Percentiles rank a stretch among this genome's conserved stretches.
Evolutionary conservation across 768 basidiomycete species (phyloP).

Genomic region (Phaeotremella skinneri): DNA sequence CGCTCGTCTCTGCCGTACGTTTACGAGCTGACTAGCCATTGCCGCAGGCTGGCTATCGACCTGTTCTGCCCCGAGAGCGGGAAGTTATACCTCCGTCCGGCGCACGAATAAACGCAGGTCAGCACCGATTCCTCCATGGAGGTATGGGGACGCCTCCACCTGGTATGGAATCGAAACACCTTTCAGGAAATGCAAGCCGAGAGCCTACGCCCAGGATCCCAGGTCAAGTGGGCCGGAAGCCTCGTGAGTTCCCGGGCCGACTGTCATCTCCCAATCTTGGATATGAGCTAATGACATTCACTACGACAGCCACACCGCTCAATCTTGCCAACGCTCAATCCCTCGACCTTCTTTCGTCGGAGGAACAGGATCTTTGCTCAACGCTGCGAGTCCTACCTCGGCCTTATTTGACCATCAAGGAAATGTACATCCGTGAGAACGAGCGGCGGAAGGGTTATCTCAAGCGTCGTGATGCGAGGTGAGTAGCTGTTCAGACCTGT

Average conservation of each 20-base stretch:
- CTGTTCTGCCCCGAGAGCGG: slow-evolving; percentile 25
- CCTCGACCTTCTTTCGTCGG: slow-evolving; percentile 80
- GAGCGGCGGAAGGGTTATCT: slow-evolving; percentile 83
- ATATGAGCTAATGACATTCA: not conserved
- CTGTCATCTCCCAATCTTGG: not conserved
- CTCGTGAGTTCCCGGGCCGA: slow-evolving; percentile 20
- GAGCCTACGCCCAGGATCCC: slow-evolving; percentile 28
- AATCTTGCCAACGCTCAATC: slow-evolving; percentile 88
- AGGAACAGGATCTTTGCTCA: slow-evolving; percentile 85
- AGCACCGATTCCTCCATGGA: slow-evolving; percentile 42
- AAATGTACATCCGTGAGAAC: slow-evolving; percentile 89
- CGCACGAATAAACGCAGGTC: slow-evolving; percentile 40
- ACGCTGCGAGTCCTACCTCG: slow-evolving; percentile 86
- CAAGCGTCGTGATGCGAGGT: slow-evolving; percentile 74
- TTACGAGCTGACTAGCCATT: not conserved
- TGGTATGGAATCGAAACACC: slow-evolving; percentile 20
- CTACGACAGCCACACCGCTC: slow-evolving; percentile 58
- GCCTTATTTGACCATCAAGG: slow-evolving; percentile 93
- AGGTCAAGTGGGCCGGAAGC: slow-evolving; percentile 16
- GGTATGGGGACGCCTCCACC: slow-evolving; percentile 33
- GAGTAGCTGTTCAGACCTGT: not conserved
- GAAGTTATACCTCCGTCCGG: slow-evolving; percentile 26
- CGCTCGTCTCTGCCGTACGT: not conserved
- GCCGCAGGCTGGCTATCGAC: slow-evolving; percentile 40
- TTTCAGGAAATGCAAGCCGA: slow-evolving; percentile 2